Evolutionary conservation across 208 protist species (phyloP).

Genomic region (Crithidia thermophila): DNA sequence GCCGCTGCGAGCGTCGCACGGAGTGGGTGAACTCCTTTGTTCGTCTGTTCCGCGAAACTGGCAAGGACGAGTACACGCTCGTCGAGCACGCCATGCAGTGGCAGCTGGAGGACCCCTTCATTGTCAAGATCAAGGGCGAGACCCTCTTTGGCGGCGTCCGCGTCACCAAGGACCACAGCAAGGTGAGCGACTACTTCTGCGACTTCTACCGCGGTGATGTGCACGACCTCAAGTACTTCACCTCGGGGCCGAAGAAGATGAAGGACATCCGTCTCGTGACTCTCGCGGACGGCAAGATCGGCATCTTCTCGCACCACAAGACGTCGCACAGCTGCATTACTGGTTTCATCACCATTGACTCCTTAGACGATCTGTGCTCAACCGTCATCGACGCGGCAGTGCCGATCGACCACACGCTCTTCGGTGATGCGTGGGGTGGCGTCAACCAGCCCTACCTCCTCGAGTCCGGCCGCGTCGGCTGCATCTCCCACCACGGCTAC

Average conservation of each 20-base stretch:
- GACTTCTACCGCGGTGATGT: constrained; percentile 53
- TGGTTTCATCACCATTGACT: constrained; percentile 53
- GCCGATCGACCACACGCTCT: constrained; percentile 65
- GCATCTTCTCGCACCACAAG: constrained; percentile 66
- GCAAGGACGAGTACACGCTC: constrained; percentile 53
- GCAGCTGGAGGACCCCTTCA: constrained; percentile 58
- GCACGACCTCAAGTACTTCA: constrained; percentile 53
- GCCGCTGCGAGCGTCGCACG: constrained; percentile 47
- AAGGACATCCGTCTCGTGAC: constrained; percentile 65
- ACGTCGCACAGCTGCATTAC: constrained; percentile 46
- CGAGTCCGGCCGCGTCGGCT: constrained; percentile 50
- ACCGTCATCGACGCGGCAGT: constrained; percentile 49
- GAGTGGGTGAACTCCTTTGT: constrained; percentile 62
- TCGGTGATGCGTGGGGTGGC: constrained; percentile 62
- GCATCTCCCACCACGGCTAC: constrained; percentile 71
- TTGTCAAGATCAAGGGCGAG: constrained; percentile 52
- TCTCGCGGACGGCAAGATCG: constrained; percentile 48
- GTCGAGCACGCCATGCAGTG: constrained; percentile 45
- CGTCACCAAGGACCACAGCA: constrained; percentile 54
- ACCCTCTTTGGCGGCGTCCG: constrained; percentile 54
- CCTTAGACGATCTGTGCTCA: constrained; percentile 46
- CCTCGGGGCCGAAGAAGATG: constrained; percentile 57
- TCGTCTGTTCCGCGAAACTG: constrained; percentile 50
- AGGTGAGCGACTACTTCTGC: constrained; percentile 50
- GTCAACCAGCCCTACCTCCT: constrained; percentile 68